Evolutionary conservation across 495 filamentous ascomycete species (phyloP).

Genomic region (Daldinia grandis): DNA sequence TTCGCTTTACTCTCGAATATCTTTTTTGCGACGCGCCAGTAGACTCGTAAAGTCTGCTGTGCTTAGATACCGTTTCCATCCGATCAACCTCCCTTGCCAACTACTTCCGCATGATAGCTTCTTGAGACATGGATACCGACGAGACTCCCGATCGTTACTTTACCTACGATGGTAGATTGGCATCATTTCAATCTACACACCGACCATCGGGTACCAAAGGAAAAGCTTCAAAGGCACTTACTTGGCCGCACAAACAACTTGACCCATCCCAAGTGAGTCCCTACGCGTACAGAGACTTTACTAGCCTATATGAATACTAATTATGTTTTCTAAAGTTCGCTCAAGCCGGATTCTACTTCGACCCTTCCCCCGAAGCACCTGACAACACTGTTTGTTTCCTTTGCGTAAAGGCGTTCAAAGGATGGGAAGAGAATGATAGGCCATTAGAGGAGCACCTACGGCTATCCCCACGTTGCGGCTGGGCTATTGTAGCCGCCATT

Average conservation of each 20-base stretch:
- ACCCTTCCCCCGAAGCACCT: conserved; percentile 72
- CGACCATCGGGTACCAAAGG: conserved; percentile 72
- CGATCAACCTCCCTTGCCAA: neutral
- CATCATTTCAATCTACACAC: conserved; percentile 74
- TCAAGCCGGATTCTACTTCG: conserved; percentile 88
- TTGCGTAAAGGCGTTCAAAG: conserved; percentile 79
- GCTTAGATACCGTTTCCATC: neutral
- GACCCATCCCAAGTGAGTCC: conserved; percentile 69
- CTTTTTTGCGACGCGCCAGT: conserved; percentile 22
- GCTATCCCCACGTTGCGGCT: conserved; percentile 81
- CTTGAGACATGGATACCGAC: conserved; percentile 39
- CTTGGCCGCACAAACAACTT: conserved; percentile 79
- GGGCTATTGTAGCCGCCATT: conserved; percentile 82
- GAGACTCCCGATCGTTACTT: conserved; percentile 55
- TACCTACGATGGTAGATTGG: conserved; percentile 75
- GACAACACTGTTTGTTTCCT: conserved; percentile 93
- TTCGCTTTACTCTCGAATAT: neutral
- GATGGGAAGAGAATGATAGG: conserved; percentile 87
- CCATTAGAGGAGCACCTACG: conserved; percentile 85
- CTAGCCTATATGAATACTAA: conserved; percentile 8
- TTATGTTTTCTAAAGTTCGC: conserved; percentile 68
- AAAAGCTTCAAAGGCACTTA: conserved; percentile 61
- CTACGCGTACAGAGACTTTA: neutral
- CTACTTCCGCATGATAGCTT: neutral
- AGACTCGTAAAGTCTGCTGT: conserved; percentile 12